phyloP scores from a whole-genome alignment of 1,284 basidiomycete species.

The Malassezia dermatis region DNA sequence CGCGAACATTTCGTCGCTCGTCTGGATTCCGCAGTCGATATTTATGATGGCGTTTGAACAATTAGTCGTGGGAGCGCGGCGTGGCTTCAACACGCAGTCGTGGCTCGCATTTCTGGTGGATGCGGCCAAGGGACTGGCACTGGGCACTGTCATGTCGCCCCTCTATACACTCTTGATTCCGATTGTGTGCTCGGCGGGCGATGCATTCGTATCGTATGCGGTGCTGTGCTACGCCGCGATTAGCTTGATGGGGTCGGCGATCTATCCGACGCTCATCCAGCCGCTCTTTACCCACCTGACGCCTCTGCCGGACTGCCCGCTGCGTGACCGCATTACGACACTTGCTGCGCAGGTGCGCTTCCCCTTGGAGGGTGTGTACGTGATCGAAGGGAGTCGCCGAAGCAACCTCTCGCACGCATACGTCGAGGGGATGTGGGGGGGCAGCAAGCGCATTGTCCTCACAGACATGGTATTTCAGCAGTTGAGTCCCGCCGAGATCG shows the following conservation, averaged over 20 bases:
- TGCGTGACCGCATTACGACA: neutral
- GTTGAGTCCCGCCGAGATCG: neutral
- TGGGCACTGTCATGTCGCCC: conserved; percentile 69
- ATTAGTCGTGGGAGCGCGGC: conserved; percentile 85
- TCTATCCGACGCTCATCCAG: neutral
- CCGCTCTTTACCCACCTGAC: neutral
- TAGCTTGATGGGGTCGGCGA: no score
- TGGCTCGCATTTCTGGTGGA: conserved; percentile 59
- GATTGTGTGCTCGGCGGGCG: neutral
- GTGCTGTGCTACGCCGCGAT: no score
- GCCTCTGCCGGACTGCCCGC: neutral
- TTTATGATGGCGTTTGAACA: conserved; percentile 67
- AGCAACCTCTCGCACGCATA: no score
- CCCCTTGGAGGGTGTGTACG: neutral
- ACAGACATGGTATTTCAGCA: neutral
- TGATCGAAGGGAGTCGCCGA: neutral
- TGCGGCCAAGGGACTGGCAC: conserved; percentile 64
- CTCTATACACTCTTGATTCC: conserved; percentile 76
- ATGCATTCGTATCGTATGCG: neutral
- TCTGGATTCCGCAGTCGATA: conserved; percentile 53
- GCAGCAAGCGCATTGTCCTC: no score
- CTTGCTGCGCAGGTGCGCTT: neutral
- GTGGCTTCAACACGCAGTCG: conserved; percentile 94
- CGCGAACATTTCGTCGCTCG: conserved; percentile 37
- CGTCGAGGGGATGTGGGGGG: no score